phyloP scores from a whole-genome alignment of 2,329 filamentous ascomycete genomes.

The Aspergillus tamarii region DNA sequence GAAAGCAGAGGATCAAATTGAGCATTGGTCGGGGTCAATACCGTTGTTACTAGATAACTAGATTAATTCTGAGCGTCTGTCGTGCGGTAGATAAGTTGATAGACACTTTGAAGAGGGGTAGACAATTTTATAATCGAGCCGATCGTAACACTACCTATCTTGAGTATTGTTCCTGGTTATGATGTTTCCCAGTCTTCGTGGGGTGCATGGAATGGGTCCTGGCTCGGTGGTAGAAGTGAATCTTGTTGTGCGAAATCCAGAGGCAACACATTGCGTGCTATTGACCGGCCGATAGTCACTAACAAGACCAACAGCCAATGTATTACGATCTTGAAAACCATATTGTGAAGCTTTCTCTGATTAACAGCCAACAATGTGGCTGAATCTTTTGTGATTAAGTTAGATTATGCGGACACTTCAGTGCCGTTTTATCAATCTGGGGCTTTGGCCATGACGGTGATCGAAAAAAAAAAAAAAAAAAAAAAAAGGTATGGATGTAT shows the following conservation, averaged over 20 bases:
- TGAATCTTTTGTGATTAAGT: too few species aligned
- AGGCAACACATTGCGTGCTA: background rate
- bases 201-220: slow-evolving; percentile 9
- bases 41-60: slow-evolving; percentile 36
- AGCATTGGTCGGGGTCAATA: slow-evolving; percentile 34
- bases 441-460: background rate
- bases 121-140: background rate
- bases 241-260: background rate
- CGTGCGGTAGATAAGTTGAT: slow-evolving; percentile 40
- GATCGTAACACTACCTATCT: background rate
- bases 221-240: background rate
- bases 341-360: background rate
- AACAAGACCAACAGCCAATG: background rate
- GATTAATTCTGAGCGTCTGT: slow-evolving; percentile 33
- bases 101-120: background rate
- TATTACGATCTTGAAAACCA: background rate
- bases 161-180: background rate
- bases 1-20: slow-evolving; percentile 36
- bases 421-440: background rate
- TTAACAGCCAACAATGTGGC: too few species aligned
- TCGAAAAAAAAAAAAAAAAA: too few species aligned
- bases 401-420: background rate
- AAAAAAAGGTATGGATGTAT: too few species aligned
- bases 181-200: background rate
- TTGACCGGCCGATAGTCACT: background rate